Conservation (phyloP, 495 filamentous ascomycete species). For the Trichoderma gamsii region DNA sequence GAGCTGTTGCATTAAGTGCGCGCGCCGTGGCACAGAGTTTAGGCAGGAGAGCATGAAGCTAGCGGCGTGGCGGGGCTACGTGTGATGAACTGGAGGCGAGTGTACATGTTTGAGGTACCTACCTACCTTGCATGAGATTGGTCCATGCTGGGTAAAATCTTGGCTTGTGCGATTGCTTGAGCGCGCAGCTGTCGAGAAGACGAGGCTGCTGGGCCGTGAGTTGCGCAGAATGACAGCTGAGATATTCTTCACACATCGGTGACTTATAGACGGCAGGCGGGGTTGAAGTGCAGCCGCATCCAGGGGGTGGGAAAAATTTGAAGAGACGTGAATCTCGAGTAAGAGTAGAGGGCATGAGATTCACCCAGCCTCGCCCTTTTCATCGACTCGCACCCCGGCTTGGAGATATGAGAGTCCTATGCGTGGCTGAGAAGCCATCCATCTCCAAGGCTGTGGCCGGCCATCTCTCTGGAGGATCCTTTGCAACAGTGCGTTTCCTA, state of each 20-base stretch:
- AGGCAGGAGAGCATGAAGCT: not conserved
- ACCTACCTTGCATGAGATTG: not conserved
- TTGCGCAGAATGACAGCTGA: slow-evolving; percentile 2
- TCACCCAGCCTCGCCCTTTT: not conserved
- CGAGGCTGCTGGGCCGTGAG: not conserved
- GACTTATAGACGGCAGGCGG: not conserved
- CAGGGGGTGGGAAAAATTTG: not conserved
- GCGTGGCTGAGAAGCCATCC: slow-evolving; percentile 94
- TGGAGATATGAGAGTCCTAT: slow-evolving; percentile 55
- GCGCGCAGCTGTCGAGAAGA: not conserved
- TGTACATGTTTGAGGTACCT: not conserved
- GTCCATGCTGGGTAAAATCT: not conserved
- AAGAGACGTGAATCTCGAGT: not conserved
- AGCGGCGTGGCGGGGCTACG: not conserved
- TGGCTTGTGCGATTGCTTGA: not conserved
- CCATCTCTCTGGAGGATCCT: slow-evolving; percentile 72
- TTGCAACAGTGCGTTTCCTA: slow-evolving; percentile 57
- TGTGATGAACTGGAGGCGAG: not conserved
- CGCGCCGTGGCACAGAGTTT: not conserved
- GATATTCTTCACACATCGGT: not conserved
- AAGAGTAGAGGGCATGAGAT: not conserved
- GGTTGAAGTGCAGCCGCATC: not conserved
- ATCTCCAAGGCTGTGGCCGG: slow-evolving; percentile 90
- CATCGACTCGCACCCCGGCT: no score
- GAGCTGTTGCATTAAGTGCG: not conserved